Conservation (phyloP, 2,329 filamentous ascomycete species). For the Fusarium succisae region DNA sequence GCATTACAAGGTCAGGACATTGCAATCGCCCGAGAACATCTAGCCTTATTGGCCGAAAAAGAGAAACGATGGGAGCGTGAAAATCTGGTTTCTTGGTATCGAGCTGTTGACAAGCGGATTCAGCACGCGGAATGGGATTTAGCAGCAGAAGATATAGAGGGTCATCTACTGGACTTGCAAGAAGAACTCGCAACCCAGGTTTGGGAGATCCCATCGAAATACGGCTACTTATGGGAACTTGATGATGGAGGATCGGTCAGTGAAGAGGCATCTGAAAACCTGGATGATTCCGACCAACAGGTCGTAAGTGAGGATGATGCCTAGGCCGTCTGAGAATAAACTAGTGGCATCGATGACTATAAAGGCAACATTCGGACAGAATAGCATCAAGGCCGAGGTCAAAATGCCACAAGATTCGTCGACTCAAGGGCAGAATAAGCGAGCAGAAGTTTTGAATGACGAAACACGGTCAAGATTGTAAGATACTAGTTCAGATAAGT, state of each 20-base stretch:
- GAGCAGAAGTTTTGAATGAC: neutral
- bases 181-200: neutral
- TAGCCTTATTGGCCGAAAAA: neutral
- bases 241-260: neutral
- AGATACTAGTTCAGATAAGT: neutral
- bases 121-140: neutral
- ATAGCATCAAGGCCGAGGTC: accelerated
- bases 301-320: neutral
- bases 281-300: neutral
- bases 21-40: neutral
- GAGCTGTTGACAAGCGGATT: constrained; percentile 17
- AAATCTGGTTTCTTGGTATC: constrained; percentile 3
- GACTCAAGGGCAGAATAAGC: neutral
- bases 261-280: neutral
- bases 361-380: too few relatives aligned
- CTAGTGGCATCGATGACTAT: accelerated
- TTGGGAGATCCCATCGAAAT: neutral
- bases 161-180: constrained; percentile 5
- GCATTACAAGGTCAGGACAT: neutral
- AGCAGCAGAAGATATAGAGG: constrained; percentile 6
- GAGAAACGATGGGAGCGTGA: neutral
- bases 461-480: too few relatives aligned
- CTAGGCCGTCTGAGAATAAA: neutral
- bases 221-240: neutral
- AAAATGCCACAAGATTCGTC: neutral